Conservation (phyloP, 495 filamentous ascomycete species). For the Apiosordaria backusii region DNA sequence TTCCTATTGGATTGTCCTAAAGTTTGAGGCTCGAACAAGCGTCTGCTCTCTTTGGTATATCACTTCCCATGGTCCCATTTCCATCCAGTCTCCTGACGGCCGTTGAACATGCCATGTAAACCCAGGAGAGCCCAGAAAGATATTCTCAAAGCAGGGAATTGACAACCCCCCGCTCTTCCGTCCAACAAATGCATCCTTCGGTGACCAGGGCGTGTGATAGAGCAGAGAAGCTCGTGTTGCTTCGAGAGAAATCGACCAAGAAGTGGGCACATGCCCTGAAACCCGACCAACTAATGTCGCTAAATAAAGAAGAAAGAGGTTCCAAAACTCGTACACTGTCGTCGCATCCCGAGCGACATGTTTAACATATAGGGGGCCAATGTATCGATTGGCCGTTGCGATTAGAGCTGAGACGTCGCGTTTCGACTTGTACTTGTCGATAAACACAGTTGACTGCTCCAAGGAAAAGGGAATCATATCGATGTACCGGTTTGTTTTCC, state of each 20-base stretch:
- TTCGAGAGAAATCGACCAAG: slow-evolving; percentile 10
- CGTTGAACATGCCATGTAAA: neutral
- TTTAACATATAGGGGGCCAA: slow-evolving; percentile 10
- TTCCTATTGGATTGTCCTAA: neutral
- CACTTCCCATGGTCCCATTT: neutral
- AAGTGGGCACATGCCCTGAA: neutral
- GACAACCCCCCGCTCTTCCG: neutral
- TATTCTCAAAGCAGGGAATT: neutral
- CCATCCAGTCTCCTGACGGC: neutral
- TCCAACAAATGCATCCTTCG: neutral
- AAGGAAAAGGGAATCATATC: neutral
- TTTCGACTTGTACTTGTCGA: neutral
- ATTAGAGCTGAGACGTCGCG: neutral
- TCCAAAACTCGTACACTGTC: slow-evolving; percentile 20
- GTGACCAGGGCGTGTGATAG: neutral
- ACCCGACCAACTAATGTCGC: slow-evolving; percentile 13
- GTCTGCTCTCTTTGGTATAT: neutral
- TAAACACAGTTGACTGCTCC: neutral
- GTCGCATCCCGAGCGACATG: slow-evolving; percentile 1
- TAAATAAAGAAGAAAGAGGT: slow-evolving; percentile 16
- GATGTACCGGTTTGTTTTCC: neutral
- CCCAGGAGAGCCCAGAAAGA: neutral
- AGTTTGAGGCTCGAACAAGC: neutral
- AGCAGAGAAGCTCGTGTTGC: neutral
- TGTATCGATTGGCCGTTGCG: neutral